Base-by-base conservation (phyloP, 352 stramenopile species). In the Phytopythium delawarense region DNA sequence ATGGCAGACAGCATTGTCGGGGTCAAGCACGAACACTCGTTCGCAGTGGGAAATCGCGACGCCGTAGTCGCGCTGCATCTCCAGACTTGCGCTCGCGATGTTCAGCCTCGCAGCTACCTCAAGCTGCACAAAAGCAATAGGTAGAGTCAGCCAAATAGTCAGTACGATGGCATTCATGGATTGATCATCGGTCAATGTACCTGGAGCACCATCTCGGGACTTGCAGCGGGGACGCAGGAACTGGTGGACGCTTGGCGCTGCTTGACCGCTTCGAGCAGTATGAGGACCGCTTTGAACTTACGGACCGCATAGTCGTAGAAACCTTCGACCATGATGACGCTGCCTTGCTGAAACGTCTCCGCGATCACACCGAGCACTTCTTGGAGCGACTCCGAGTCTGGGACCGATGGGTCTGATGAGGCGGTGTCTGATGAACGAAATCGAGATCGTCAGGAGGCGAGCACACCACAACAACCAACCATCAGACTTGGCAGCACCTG, bases 91-190 rank as follows among this genome's bases (percentile, higher is more conserved):
- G 20, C 71, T 78, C 11, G 76, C 80, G 48, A 89, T 89, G 44
- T 89, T 89, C 18, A 91, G 58, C 46, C 83, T 76, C 54, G 76
- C 89, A 11, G 79, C 76, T 2, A 89, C 67, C 63, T 87, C 65
- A 7, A 81, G 32, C 67, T 73, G 34, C 21, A 32, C 18, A 62
- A 23, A 25, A 49, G 9, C 34, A 7, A 5, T 13, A 11, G 63
- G 51, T 18, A 32, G 12, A 54, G 20, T 21, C 49, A 21, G 20
- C 25, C n/a, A 35, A 16, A n/a, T 16, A 35, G 11, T 34, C 0
- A 8, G 1, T 23, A 21, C 5, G 5, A 35, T 21, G 46, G 16
- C 21, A 35, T 11, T 46, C 37, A n/a, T 16, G 18, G 18, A 18
- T 18, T 18, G 16, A 23, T 11, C 13, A n/a, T 7, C 20, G 20